A percentile compares a stretch with the other conserved stretches of the same genome.
phyloP scores from a whole-genome alignment of 2,329 filamentous ascomycete genomes.

The Didymella glomerata region DNA sequence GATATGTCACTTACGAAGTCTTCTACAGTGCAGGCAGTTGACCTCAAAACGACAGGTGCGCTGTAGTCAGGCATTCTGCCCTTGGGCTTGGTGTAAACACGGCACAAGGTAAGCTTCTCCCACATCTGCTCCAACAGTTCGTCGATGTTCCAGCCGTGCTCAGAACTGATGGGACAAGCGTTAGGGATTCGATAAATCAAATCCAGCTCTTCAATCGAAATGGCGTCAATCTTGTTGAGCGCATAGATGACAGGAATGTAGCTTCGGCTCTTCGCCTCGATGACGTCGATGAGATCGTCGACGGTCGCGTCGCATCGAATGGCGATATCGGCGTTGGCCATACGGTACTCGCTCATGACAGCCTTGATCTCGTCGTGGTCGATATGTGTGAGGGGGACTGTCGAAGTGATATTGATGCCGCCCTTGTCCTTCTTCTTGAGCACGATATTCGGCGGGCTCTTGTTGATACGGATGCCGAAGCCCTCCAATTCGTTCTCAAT shows the following conservation, averaged over 20 bases:
- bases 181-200: conserved; percentile 96
- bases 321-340: conserved; percentile 94
- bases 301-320: conserved; percentile 98
- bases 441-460: conserved; percentile 95
- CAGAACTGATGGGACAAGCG: conserved; percentile 94
- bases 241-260: conserved; percentile 99
- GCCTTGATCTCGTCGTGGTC: conserved; percentile 97
- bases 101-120: conserved; percentile 90
- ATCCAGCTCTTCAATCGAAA: conserved; percentile 97
- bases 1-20: conserved; percentile 78
- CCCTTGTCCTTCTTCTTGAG: conserved; percentile 99
- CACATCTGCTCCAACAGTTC: conserved; percentile 98
- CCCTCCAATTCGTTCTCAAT: conserved; percentile 96
- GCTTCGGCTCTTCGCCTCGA: conserved; percentile 91
- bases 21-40: conserved; percentile 86
- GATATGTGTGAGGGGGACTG: conserved; percentile 89
- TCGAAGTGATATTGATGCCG: conserved; percentile 94
- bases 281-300: conserved; percentile 93
- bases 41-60: conserved; percentile 86
- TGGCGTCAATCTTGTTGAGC: conserved; percentile 98
- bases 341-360: conserved; percentile 96
- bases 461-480: conserved; percentile 98
- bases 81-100: conserved; percentile 98
- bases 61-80: conserved; percentile 93
- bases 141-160: conserved; percentile 95